Evolutionary conservation across 2,329 filamentous ascomycete genomes (phyloP), one percentile per base, ranked within the genome.

Genomic region (Xenoacremonium recifei): DNA sequence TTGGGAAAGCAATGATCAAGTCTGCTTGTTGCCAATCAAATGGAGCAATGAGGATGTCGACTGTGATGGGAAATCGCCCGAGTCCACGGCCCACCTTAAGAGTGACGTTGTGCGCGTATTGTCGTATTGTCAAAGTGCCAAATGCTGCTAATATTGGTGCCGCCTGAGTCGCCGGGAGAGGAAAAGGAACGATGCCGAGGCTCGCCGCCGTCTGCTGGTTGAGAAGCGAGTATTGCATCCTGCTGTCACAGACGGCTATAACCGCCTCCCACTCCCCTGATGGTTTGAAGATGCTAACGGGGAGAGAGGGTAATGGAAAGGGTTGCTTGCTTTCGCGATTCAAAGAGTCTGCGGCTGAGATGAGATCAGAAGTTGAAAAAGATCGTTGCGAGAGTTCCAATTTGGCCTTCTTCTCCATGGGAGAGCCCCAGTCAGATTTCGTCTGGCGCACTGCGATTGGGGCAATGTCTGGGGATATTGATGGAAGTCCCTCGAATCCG

Each of bases 1-100:
- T n/a, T n/a, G n/a, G n/a, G n/a, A n/a, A n/a, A n/a, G n/a, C n/a
- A n/a, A n/a, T n/a, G n/a, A n/a, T n/a, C n/a, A n/a, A n/a, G n/a
- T n/a, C n/a, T n/a, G n/a, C n/a, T n/a, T n/a, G n/a, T n/a, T n/a
- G n/a, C n/a, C n/a, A n/a, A n/a, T n/a, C n/a, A n/a, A n/a, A n/a
- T n/a, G n/a, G n/a, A n/a, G n/a, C n/a, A n/a, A 40, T 37, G 42
- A 31, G 23, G 43, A 34, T 41, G 35, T 39, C 29, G 35, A 44
- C 21, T 32, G 35, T 25, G 31, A 35, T 39, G 29, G 27, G 9
- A 39, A n/a, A n/a, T n/a, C n/a, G n/a, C 9, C 23, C 13, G 23
- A 27, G 13, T 13, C 23, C 7, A 27, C 23, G 13, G 21, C 25
- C 11, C 32, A 37, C 3, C 37, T 20, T 21, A 44, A 21, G 10